Evolutionary conservation across 768 basidiomycete genomes (phyloP).

Genomic region (Hericium alpestre): DNA sequence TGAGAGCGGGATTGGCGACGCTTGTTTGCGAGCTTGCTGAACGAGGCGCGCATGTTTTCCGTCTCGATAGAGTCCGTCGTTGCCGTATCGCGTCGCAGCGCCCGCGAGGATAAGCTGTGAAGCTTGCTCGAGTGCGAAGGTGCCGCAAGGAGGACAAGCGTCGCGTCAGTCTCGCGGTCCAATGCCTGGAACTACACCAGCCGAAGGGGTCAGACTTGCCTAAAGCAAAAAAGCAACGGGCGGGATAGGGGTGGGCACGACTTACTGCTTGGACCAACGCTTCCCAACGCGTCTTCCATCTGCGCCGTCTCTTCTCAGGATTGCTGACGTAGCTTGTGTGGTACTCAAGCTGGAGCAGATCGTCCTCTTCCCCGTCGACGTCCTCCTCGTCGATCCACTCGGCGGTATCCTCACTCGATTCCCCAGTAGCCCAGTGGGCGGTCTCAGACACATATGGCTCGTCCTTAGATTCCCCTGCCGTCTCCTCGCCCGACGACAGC

Average conservation of each 20-base stretch:
- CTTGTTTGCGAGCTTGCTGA: conserved; percentile 48
- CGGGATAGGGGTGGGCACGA: neutral
- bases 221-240: conserved; percentile 13
- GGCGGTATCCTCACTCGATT: conserved; percentile 21
- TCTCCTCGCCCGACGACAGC: conserved; percentile 68
- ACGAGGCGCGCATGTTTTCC: conserved; percentile 41
- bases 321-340: conserved; percentile 63
- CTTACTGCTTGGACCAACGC: conserved; percentile 60
- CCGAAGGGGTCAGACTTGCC: conserved; percentile 22
- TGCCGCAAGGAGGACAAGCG: conserved; percentile 62
- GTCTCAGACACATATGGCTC: conserved; percentile 13
- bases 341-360: conserved; percentile 64
- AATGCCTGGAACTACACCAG: conserved; percentile 57
- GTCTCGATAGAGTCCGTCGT: conserved; percentile 40
- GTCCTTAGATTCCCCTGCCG: conserved; percentile 50
- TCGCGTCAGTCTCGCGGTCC: conserved; percentile 74
- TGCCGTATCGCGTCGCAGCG: conserved; percentile 47
- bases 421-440: conserved; percentile 20
- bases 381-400: conserved; percentile 50
- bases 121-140: conserved; percentile 65
- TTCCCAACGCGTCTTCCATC: conserved; percentile 74
- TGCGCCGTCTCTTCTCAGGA: conserved; percentile 53
- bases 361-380: conserved; percentile 64
- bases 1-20: conserved; percentile 37
- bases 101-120: conserved; percentile 54